phyloP scores from a whole-genome alignment of 129 eudicot genomes.

The Tagetes erecta region DNA sequence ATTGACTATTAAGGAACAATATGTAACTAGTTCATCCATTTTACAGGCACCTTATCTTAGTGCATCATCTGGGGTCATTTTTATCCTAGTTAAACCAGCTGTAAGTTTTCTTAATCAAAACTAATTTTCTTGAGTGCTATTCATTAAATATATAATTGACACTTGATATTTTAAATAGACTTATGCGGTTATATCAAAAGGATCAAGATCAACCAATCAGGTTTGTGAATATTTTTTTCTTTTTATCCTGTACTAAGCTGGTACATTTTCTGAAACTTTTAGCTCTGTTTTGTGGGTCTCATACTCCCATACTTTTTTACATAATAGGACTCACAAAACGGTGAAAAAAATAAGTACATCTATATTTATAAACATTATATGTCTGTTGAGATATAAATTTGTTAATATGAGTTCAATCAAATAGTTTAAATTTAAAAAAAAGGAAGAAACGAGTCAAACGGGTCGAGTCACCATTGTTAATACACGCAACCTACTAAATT shows the following conservation, averaged over 20 bases:
- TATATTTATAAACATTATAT: conserved; percentile 2
- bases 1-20: neutral
- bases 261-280: neutral
- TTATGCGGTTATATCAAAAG: conserved; percentile 85
- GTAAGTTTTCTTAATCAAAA: conserved; percentile 47
- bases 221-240: conserved; percentile 40
- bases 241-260: neutral
- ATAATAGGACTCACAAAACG: neutral
- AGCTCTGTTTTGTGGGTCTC: conserved; percentile 8
- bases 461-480: too few species aligned
- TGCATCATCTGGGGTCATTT: conserved; percentile 88
- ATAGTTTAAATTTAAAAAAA: conserved; percentile 35
- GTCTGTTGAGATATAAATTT: conserved; percentile 48
- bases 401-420: conserved; percentile 84
- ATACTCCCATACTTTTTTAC: neutral
- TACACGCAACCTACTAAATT: too few species aligned
- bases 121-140: neutral
- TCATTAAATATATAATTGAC: neutral
- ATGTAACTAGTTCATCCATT: neutral
- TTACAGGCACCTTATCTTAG: conserved; percentile 88
- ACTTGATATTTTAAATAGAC: conserved; percentile 52
- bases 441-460: too few species aligned
- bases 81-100: conserved; percentile 80
- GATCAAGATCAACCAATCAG: conserved; percentile 80
- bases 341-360: neutral